Base-by-base conservation (phyloP, 2,329 filamentous ascomycete species). In the Penicillium janthinellum region DNA sequence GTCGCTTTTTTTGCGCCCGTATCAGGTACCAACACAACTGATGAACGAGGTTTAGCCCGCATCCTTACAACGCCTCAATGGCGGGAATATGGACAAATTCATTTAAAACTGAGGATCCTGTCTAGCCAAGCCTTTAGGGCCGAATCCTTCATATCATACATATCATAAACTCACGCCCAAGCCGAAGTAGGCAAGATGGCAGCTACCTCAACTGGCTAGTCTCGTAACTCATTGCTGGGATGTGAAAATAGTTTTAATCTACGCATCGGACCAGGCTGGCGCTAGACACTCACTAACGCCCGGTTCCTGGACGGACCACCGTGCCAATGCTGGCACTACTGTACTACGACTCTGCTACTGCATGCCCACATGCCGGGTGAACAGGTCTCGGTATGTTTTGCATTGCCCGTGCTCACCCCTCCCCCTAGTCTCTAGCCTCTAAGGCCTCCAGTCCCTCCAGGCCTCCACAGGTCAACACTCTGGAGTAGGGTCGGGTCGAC, bases 261-360 rank as follows among this genome's bases (percentile, higher is more conserved):
- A 52, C 49, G 37, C 35, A n/a, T 52, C 22, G 37, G 35, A 39
- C 34, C 49, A 22, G 17, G 17, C 45, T 47, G 47, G 54, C 39
- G 52, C 61, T 35, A 50, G 37, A 56, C 17, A 52, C 20, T 22
- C 14, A 53, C 41, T 45, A 49, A 57, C 45, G 49, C 41, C 47
- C 58, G 51, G 60, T 60, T 58, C 60, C 58, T 60, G 57, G 35
- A 47, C 51, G 31, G 41, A 45, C 48, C 12, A 42, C 37, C 52
- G 49, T 47, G 38, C 44, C 54, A 57, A 49, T 63, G 41, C 35
- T 22, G 31, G n/a, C 47, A 28, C 41, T 51, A 48, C 47, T 65
- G 62, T 64, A 58, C 58, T 68, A 57, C 60, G 52, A 68, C 64
- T 60, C 60, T 60, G 35, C 61, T 61, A 63, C 64, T 67, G 58